These are phyloP conservation scores for Syzygium aqueum DNA, from an alignment of 345 rosid species.

Conservation along the genomic window DNA sequence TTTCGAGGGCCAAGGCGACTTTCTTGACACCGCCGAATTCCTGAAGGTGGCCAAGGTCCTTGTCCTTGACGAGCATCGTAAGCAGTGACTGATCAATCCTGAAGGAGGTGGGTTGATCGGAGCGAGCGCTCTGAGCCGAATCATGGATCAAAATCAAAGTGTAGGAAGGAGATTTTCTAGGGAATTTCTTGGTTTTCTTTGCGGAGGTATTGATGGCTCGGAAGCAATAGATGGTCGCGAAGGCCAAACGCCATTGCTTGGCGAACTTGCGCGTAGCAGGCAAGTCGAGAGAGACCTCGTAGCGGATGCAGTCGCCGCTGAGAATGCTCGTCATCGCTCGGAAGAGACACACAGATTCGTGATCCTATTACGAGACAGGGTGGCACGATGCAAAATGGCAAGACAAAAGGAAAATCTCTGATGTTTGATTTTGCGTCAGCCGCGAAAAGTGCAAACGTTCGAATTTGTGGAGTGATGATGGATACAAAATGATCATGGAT, in stretches of 20 bases:
- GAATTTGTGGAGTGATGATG: neutral
- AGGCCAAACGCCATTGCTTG: constrained; percentile 48
- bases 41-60: constrained; percentile 17
- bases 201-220: constrained; percentile 6
- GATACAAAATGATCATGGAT: neutral
- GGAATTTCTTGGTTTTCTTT: neutral
- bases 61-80: constrained; percentile 32
- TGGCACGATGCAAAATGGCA: neutral
- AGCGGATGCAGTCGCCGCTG: neutral
- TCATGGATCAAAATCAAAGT: constrained; percentile 9
- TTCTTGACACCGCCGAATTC: constrained; percentile 34
- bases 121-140: constrained; percentile 34
- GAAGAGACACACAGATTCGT: neutral
- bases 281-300: constrained; percentile 5
- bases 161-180: neutral
- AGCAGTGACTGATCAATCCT: constrained; percentile 19
- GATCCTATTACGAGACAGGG: neutral
- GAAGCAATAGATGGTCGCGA: constrained; percentile 36
- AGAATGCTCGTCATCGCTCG: neutral
- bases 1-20: constrained; percentile 28
- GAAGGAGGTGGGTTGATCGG: constrained; percentile 20
- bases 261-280: constrained; percentile 14
- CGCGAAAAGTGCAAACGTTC: neutral
- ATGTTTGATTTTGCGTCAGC: neutral
- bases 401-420: neutral